Evolutionary conservation across 192 early-diverging fungal species (phyloP).

Genomic region (Gaertneriomyces sp.): DNA sequence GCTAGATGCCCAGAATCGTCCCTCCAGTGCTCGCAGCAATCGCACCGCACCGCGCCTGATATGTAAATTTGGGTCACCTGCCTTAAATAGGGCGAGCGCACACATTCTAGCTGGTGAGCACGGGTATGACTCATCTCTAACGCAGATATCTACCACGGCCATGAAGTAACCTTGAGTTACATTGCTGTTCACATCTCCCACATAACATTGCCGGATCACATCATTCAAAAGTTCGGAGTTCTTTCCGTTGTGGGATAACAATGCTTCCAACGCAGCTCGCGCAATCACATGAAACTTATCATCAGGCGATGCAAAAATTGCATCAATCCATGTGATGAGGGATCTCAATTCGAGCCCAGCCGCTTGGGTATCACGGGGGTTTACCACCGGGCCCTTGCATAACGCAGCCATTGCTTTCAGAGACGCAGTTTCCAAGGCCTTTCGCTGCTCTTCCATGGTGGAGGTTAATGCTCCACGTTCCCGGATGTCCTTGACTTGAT

Average conservation of each 20-base stretch:
- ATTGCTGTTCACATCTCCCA: constrained; percentile 47
- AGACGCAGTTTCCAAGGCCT: constrained; percentile 70
- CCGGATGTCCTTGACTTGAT: constrained; percentile 66
- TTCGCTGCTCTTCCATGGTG: constrained; percentile 74
- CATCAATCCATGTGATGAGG: constrained; percentile 42
- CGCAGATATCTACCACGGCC: constrained; percentile 69
- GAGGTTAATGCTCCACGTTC: constrained; percentile 60
- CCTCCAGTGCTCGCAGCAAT: constrained; percentile 69
- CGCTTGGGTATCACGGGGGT: constrained; percentile 18
- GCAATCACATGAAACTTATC: constrained; percentile 44
- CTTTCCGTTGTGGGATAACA: constrained; percentile 53
- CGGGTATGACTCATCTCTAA: constrained; percentile 60
- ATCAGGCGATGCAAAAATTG: constrained; percentile 39
- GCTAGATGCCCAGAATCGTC: constrained; percentile 45
- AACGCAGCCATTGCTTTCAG: constrained; percentile 87
- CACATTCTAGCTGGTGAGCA: constrained; percentile 48
- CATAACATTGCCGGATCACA: constrained; percentile 70
- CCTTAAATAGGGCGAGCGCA: constrained; percentile 67
- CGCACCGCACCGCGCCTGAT: constrained; percentile 69
- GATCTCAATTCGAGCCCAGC: constrained; percentile 37
- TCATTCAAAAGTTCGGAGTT: constrained; percentile 55
- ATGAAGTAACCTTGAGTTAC: constrained; percentile 62
- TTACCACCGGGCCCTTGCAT: constrained; percentile 52
- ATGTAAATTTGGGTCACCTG: constrained; percentile 64
- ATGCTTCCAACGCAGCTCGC: constrained; percentile 62